phyloP scores from a whole-genome alignment of 2,329 filamentous ascomycete genomes.

The Dryadomyces quercivorus region DNA sequence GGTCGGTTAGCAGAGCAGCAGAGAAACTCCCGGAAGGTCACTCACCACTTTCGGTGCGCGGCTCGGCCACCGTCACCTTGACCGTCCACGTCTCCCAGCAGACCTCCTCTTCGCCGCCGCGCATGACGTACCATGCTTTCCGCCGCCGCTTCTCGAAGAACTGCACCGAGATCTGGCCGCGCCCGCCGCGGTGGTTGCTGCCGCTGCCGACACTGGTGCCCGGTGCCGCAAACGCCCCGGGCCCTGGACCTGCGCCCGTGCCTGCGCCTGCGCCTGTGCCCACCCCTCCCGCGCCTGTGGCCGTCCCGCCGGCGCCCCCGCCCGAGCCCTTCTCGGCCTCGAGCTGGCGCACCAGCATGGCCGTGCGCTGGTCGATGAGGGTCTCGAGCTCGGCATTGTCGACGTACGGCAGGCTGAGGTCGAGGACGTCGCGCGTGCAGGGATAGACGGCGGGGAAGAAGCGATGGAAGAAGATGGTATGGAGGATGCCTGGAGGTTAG shows the following conservation, averaged over 20 bases:
- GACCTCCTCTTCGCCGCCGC: conserved; percentile 69
- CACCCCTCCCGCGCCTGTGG: conserved; percentile 14
- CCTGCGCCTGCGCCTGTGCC: conserved; percentile 8
- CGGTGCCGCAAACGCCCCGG: conserved; percentile 47
- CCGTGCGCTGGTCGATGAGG: conserved; percentile 79
- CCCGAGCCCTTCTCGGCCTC: conserved; percentile 32
- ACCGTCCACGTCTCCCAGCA: conserved; percentile 97
- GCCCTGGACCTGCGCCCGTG: not conserved
- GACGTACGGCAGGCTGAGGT: conserved; percentile 80
- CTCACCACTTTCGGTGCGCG: conserved; percentile 76
- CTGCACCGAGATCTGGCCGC: conserved; percentile 73
- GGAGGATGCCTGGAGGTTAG: conserved; percentile 58
- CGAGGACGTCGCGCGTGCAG: conserved; percentile 75
- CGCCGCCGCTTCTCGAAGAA: conserved; percentile 89
- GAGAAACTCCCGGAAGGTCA: conserved; percentile 7
- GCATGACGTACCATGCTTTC: conserved; percentile 62
- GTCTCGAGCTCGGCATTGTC: conserved; percentile 85
- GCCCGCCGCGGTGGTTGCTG: conserved; percentile 43
- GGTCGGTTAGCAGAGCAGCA: not conserved
- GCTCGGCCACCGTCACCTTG: conserved; percentile 84
- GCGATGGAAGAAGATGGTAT: conserved; percentile 98
- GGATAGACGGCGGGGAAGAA: conserved; percentile 85
- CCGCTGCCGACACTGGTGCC: conserved; percentile 25
- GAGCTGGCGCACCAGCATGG: conserved; percentile 68
- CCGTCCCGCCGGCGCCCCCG: conserved; percentile 49